Evolutionary conservation across 1,284 basidiomycete species (phyloP).

Genomic region (Apiotrichum domesticum): DNA sequence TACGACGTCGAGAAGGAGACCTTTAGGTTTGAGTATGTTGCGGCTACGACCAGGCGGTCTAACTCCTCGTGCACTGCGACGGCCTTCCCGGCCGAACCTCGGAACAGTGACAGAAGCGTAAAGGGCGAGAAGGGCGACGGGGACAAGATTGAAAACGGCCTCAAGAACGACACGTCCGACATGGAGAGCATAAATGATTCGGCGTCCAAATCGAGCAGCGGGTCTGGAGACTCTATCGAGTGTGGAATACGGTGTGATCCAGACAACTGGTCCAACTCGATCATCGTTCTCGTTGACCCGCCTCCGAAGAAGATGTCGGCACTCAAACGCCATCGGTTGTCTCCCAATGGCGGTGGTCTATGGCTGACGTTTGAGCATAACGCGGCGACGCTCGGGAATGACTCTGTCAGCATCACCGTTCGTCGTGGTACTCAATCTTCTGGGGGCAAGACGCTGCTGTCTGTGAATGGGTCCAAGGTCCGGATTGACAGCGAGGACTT

Average conservation of each 20-base stretch:
- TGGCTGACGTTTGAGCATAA: conserved; percentile 94
- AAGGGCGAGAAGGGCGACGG: not conserved
- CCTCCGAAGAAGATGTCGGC: conserved; percentile 80
- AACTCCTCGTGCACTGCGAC: conserved; percentile 44
- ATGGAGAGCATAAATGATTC: conserved; percentile 3
- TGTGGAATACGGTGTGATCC: conserved; percentile 92
- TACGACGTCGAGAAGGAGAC: conserved; percentile 83
- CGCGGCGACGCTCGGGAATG: conserved; percentile 65
- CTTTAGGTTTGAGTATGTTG: conserved; percentile 81
- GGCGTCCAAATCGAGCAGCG: not conserved
- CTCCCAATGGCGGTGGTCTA: conserved; percentile 82
- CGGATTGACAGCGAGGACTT: conserved; percentile 88
- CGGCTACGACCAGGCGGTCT: conserved; percentile 54
- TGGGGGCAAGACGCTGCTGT: conserved; percentile 63
- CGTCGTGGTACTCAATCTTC: conserved; percentile 57
- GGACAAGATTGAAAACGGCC: not conserved
- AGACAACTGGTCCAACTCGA: conserved; percentile 78
- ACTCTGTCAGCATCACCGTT: conserved; percentile 61
- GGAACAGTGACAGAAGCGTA: not conserved
- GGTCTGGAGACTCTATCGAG: conserved; percentile 55
- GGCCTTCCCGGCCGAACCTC: conserved; percentile 20
- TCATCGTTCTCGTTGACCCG: conserved; percentile 91
- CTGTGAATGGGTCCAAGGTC: conserved; percentile 82
- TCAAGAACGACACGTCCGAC: not conserved
- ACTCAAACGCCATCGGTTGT: conserved; percentile 79